Base-by-base conservation (phyloP, 495 filamentous ascomycete genomes). In the Annulohypoxylon moriforme region DNA sequence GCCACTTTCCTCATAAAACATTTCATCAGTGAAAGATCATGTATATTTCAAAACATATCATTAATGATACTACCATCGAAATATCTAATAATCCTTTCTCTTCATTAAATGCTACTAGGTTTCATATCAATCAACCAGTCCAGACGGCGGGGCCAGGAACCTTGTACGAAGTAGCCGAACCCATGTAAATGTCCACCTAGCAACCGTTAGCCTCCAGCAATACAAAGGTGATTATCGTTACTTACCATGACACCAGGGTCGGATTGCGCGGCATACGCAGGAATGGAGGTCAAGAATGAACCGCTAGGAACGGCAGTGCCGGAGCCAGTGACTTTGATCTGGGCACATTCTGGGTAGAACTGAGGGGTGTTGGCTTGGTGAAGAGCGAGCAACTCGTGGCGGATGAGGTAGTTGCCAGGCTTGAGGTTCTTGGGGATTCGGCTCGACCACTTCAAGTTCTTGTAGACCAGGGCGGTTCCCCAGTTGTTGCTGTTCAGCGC, bases 261-360 rank as follows among this genome's bases (percentile, higher is more conserved):
- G 44, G 69, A 80, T 70, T 85, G 79, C 36, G 78, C 78, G 66
- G 83, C 83, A 64, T 87, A 87, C 46, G 79, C 82, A 9, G 87
- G 86, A 59, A 89, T 85, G 36, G 80, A 79, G 11, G 80, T 80
- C 60, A 87, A 78, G 74, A 74, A 81, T 16, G 64, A 72, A 33
- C 79, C 80, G 33, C 77, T 73, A 3, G 86, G 86, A 44, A 72
- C 58, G 0, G 77, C 81, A 18, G 76, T 81, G 46, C 87, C 87
- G 27, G 79, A 80, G 29, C 87, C 87, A 25, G 81, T 83, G 53
- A 89, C 81, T 31, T 74, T 79, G 67, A 89, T 65, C 78, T 88
- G 86, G 0, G 87, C 87, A 64, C 86, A 89, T 76, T 89, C 87
- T 59, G 86, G 83, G 79, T 89, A 89, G 75, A 87, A 89, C 76